Percentiles rank a stretch among this genome's conserved stretches.
Evolutionary conservation across 257 asterid species (phyloP).

Genomic region (Penstemon davidsonii): DNA sequence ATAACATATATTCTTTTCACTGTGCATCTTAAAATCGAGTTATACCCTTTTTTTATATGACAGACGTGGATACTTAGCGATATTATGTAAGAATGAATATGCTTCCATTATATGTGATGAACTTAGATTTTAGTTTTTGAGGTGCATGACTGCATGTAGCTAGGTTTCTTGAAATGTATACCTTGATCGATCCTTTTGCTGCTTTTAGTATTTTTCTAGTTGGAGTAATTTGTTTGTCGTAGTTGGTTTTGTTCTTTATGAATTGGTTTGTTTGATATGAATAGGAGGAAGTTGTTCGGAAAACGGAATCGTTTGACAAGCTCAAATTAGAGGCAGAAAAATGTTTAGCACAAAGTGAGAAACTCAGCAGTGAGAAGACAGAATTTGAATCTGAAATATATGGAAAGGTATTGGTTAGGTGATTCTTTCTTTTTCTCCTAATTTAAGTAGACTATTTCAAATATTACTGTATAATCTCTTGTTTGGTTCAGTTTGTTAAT

Average conservation of each 20-base stretch:
- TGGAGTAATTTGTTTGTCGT: neutral
- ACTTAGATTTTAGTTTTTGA: neutral
- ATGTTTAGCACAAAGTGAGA: slow-evolving; percentile 77
- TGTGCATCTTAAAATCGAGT: neutral
- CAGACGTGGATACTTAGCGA: too few species aligned
- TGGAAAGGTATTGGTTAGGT: slow-evolving; percentile 50
- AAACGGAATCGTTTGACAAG: slow-evolving; percentile 60
- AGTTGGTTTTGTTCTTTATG: neutral
- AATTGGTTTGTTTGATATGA: slow-evolving; percentile 27
- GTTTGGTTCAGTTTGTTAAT: slow-evolving; percentile 54
- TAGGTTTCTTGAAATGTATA: neutral
- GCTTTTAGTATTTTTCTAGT: neutral
- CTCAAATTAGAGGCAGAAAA: slow-evolving; percentile 78
- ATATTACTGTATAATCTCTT: too few species aligned
- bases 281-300: slow-evolving; percentile 86
- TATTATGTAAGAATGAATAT: neutral
- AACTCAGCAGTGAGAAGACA: slow-evolving; percentile 62
- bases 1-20: neutral
- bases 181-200: neutral
- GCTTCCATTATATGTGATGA: neutral
- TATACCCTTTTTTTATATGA: neutral
- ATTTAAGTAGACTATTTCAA: too few species aligned
- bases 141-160: neutral
- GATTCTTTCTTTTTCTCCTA: neutral
- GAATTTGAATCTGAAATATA: slow-evolving; percentile 76